Conservation (phyloP, 257 asterid species). For the Echites panduratus region DNA sequence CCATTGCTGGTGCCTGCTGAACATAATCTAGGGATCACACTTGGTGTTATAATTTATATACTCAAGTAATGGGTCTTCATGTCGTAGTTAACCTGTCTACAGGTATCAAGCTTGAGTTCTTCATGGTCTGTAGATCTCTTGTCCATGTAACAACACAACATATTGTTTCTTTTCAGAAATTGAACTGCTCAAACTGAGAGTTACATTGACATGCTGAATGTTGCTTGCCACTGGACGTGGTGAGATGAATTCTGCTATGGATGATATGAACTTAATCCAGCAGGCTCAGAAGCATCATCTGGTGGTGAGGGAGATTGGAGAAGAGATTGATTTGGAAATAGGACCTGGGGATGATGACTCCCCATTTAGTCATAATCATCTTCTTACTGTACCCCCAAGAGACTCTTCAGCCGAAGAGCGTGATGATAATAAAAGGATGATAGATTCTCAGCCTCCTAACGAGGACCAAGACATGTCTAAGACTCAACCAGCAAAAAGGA, state of each 20-base stretch:
- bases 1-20: neutral
- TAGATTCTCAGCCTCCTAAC: conserved; percentile 54
- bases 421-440: conserved; percentile 61
- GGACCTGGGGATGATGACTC: conserved; percentile 89
- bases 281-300: conserved; percentile 94
- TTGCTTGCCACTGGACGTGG: conserved; percentile 70
- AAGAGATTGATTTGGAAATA: conserved; percentile 94
- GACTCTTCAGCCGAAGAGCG: conserved; percentile 78
- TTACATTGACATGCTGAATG: conserved; percentile 81
- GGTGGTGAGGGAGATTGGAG: conserved; percentile 80
- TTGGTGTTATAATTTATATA: neutral
- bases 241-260: conserved; percentile 85
- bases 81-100: neutral
- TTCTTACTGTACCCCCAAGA: conserved; percentile 62
- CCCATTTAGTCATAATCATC: conserved; percentile 57
- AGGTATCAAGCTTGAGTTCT: neutral
- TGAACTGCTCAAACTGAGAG: neutral
- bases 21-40: neutral
- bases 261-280: conserved; percentile 89
- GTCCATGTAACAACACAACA: neutral
- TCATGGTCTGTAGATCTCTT: neutral
- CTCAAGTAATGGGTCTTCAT: neutral
- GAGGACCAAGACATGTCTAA: conserved; percentile 71
- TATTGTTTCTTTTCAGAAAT: conserved; percentile 4
- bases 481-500: conserved; percentile 71